phyloP scores from a whole-genome alignment of 2,329 filamentous ascomycete genomes.

The Penicillium decumbens region DNA sequence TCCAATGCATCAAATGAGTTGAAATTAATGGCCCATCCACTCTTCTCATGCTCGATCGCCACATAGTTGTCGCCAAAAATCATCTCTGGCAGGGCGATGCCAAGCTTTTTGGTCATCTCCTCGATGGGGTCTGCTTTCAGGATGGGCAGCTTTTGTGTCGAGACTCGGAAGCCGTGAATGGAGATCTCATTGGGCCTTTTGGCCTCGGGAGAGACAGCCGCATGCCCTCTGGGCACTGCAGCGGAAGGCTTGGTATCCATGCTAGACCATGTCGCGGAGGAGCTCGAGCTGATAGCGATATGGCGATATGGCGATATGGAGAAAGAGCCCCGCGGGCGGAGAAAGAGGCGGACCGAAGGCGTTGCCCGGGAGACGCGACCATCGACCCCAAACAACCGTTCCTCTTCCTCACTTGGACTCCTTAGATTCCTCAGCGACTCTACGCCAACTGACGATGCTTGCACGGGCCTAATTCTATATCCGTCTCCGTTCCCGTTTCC shows the following conservation, averaged over 20 bases:
- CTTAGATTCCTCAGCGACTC: constrained; percentile 10
- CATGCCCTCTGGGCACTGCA: constrained; percentile 42
- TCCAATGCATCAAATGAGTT: constrained; percentile 83
- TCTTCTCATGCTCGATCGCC: constrained; percentile 64
- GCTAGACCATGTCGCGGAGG: constrained; percentile 13
- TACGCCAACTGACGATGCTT: constrained; percentile 11
- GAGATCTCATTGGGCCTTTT: constrained; percentile 53
- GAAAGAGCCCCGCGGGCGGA: constrained; percentile 31
- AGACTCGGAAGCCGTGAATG: constrained; percentile 67
- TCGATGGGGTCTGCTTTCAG: constrained; percentile 89
- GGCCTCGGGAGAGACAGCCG: constrained; percentile 50
- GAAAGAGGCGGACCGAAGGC: constrained; percentile 30
- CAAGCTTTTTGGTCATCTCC: constrained; percentile 69
- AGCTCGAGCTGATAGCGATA: constrained; percentile 20
- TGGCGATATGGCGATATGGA: constrained; percentile 4
- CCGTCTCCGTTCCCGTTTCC: neutral
- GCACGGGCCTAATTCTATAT: neutral
- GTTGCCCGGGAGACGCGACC: constrained; percentile 21
- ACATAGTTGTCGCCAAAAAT: constrained; percentile 96
- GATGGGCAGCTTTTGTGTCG: constrained; percentile 86
- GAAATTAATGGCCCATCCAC: constrained; percentile 76
- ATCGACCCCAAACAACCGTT: constrained; percentile 16
- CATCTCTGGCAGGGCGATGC: constrained; percentile 94
- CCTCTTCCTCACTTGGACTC: constrained; percentile 2
- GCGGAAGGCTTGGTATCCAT: constrained; percentile 16